phyloP scores from a whole-genome alignment of 306 rosid species.

The Morella rubra region DNA sequence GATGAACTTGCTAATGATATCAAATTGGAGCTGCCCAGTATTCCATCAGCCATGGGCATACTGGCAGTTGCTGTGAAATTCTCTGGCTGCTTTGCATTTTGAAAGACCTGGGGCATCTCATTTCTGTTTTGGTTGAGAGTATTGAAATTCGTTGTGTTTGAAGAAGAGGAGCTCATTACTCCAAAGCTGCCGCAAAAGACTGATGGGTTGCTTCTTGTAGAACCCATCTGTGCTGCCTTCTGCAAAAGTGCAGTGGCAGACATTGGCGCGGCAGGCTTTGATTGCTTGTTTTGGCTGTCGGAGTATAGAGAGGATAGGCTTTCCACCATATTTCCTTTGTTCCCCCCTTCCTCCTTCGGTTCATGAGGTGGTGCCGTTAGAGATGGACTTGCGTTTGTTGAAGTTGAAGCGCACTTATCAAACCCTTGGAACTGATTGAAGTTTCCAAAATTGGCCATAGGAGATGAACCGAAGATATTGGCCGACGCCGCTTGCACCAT shows the following conservation, averaged over 20 bases:
- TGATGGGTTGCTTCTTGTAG: conserved; percentile 48
- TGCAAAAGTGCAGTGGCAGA: conserved; percentile 67
- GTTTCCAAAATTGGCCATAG: conserved; percentile 45
- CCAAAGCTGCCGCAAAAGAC: conserved; percentile 52
- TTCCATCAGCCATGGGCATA: conserved; percentile 8
- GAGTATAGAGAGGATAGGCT: conserved; percentile 14
- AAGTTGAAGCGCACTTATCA: conserved; percentile 27
- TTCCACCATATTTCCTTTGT: conserved; percentile 21
- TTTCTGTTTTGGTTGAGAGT: conserved; percentile 22
- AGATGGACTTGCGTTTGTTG: conserved; percentile 47
- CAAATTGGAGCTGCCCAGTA: conserved; percentile 15
- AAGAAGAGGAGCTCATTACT: conserved; percentile 52
- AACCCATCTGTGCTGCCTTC: conserved; percentile 74
- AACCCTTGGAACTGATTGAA: conserved; percentile 6
- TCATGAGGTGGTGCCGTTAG: conserved; percentile 40
- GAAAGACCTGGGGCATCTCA: conserved; percentile 24
- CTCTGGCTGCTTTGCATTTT: conserved; percentile 30
- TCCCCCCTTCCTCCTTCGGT: conserved; percentile 38
- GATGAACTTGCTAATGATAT: conserved; percentile 40
- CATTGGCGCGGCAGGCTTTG: conserved; percentile 57
- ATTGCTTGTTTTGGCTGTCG: conserved; percentile 4
- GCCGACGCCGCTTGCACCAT: conserved; percentile 52
- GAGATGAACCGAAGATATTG: conserved; percentile 41
- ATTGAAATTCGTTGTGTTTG: conserved; percentile 36
- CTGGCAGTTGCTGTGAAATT: conserved; percentile 18